A percentile compares a stretch with the other conserved stretches of the same genome.
Evolutionary conservation across 2,329 filamentous ascomycete species (phyloP).

Genomic region (Penicillium janthinellum): DNA sequence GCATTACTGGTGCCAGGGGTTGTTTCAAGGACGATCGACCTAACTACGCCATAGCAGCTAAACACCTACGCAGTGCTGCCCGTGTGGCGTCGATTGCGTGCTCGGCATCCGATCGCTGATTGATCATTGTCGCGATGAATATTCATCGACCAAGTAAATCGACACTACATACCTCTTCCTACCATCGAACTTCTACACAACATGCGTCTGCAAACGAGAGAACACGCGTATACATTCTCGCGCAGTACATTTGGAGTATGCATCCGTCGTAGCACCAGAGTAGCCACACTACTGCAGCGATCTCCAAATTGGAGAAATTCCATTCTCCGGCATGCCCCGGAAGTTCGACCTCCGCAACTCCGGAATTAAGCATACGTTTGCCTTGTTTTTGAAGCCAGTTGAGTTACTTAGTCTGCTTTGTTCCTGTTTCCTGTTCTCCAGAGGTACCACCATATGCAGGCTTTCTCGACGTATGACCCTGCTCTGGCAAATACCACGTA

Average conservation of each 20-base stretch:
- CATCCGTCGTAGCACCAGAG: not conserved
- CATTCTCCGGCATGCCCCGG: constrained; percentile 13
- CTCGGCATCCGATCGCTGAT: constrained; percentile 7
- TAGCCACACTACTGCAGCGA: not conserved
- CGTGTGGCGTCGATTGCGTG: constrained; percentile 25
- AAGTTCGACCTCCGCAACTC: constrained; percentile 4
- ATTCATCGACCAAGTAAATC: too few species aligned
- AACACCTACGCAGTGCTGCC: not conserved
- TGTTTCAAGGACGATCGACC: constrained; percentile 25
- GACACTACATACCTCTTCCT: not conserved
- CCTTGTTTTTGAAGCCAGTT: not conserved
- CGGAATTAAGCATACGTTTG: not conserved
- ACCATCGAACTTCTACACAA: not conserved
- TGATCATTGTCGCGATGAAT: not conserved
- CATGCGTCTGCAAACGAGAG: not conserved
- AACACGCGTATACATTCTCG: not conserved
- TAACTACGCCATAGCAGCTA: not conserved
- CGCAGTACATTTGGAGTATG: not conserved
- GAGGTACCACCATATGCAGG: not conserved
- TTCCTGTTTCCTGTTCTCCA: not conserved
- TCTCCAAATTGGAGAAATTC: constrained; percentile 12
- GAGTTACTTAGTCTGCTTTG: not conserved
- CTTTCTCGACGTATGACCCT: not conserved
- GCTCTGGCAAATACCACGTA: not conserved
- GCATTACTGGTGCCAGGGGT: constrained; percentile 21